Conservation (phyloP, 228 moss, liverwort and hornwort species). For the Sphagnum fallax region DNA sequence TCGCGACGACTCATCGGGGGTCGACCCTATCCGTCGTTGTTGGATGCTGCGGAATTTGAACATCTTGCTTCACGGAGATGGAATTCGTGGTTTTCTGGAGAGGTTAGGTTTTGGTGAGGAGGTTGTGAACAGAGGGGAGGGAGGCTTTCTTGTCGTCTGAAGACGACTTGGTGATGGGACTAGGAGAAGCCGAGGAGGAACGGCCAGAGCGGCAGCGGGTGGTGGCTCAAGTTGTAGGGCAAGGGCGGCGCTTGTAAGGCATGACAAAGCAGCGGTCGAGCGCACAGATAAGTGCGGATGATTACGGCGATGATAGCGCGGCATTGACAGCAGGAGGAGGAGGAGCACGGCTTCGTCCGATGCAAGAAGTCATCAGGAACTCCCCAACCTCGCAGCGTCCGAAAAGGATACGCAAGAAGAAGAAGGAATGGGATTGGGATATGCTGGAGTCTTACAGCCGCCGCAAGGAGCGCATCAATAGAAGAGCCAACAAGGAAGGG, state of each 20-base stretch:
- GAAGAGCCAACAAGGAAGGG: too few relatives aligned
- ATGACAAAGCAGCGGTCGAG: slow-evolving; percentile 31
- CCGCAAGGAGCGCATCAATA: too few relatives aligned
- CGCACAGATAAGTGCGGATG: slow-evolving; percentile 27
- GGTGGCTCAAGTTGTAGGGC: not conserved
- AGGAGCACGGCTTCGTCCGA: slow-evolving; percentile 28
- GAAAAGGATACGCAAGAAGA: slow-evolving; percentile 1
- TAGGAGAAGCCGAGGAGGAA: not conserved
- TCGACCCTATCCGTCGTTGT: too few relatives aligned
- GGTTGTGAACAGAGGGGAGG: not conserved
- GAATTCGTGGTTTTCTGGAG: too few relatives aligned
- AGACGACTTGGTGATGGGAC: not conserved
- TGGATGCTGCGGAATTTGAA: too few relatives aligned
- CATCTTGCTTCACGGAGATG: too few relatives aligned
- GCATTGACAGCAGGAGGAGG: slow-evolving; percentile 10
- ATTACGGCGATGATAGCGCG: slow-evolving; percentile 32
- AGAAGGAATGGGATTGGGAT: slow-evolving; percentile 19
- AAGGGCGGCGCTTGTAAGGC: slow-evolving; percentile 7
- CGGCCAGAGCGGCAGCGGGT: too few relatives aligned
- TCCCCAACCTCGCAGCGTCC: slow-evolving; percentile 25
- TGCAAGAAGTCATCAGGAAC: slow-evolving; percentile 40
- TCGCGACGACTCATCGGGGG: too few relatives aligned
- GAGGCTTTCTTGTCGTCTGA: not conserved
- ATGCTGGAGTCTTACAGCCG: slow-evolving; percentile 2
- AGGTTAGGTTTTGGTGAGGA: not conserved